Evolutionary conservation across 306 rosid species (phyloP).

Genomic region (Fragaria iinumae): DNA sequence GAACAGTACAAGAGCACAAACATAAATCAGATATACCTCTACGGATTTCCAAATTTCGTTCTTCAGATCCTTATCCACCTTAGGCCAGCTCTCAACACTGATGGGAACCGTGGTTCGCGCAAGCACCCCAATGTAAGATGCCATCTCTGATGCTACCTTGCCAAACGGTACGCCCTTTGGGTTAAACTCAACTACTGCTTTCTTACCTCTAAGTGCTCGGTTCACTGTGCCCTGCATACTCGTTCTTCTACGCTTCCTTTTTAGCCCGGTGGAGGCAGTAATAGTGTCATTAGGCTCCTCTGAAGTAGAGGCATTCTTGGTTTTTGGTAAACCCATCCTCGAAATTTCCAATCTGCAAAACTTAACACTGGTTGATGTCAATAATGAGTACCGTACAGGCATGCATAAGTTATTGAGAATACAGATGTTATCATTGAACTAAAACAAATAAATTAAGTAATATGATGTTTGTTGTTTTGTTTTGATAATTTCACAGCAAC

Average conservation of each 20-base stretch:
- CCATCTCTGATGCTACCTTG: conserved; percentile 18
- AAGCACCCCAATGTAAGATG: conserved; percentile 11
- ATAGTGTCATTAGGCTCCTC: neutral
- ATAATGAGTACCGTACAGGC: neutral
- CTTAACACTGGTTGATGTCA: neutral
- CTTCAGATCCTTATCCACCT: conserved; percentile 18
- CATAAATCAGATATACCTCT: conserved; percentile 3
- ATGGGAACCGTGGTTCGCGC: conserved; percentile 6
- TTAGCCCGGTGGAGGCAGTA: neutral
- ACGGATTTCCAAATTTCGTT: conserved; percentile 3
- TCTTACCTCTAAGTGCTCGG: conserved; percentile 8
- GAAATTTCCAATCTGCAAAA: neutral
- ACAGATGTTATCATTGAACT: neutral
- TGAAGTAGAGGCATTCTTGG: conserved; percentile 8
- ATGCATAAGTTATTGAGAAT: neutral
- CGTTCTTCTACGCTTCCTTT: conserved; percentile 10
- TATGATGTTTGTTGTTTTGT: neutral
- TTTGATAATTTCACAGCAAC: neutral
- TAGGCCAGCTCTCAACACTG: conserved; percentile 17
- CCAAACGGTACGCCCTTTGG: conserved; percentile 10
- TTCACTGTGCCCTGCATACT: neutral
- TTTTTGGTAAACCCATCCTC: neutral
- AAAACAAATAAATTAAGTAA: neutral
- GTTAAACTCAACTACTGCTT: conserved; percentile 10
- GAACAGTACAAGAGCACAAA: neutral